Conservation (phyloP, 805 yeast genomes). For the Zygoascus tannicola region DNA sequence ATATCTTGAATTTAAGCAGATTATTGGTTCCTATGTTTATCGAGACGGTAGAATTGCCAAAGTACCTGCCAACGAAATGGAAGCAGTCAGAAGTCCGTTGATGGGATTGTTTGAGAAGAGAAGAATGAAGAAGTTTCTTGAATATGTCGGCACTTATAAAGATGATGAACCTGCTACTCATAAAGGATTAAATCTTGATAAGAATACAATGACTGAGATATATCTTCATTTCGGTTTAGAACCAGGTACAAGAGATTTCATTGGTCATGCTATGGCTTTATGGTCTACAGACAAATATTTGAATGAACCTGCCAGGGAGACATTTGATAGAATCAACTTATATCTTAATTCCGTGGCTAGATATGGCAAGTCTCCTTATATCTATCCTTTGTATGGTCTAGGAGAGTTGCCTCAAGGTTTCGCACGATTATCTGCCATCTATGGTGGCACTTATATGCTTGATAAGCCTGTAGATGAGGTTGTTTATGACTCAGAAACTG, state of each 20-base stretch:
- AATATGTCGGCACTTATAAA: conserved; percentile 72
- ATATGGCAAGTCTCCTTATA: conserved; percentile 92
- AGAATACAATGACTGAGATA: conserved; percentile 83
- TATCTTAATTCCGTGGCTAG: conserved; percentile 88
- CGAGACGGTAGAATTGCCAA: conserved; percentile 85
- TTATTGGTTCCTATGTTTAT: conserved; percentile 91
- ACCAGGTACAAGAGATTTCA: conserved; percentile 86
- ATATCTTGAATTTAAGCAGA: conserved; percentile 92
- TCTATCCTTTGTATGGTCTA: conserved; percentile 91
- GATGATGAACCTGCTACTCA: conserved; percentile 76
- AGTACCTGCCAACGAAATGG: conserved; percentile 86
- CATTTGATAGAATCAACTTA: conserved; percentile 74
- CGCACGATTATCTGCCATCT: conserved; percentile 91
- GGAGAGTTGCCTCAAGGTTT: conserved; percentile 99
- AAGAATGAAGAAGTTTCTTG: conserved; percentile 85
- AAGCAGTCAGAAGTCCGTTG: conserved; percentile 82
- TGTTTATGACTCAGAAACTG: conserved; percentile 52
- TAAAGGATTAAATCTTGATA: conserved; percentile 73
- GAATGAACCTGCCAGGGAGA: conserved; percentile 81
- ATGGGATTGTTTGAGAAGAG: conserved; percentile 96
- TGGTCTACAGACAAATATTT: conserved; percentile 90
- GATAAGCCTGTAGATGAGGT: conserved; percentile 93
- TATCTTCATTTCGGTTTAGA: conserved; percentile 85
- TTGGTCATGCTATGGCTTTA: conserved; percentile 98
- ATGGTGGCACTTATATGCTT: conserved; percentile 98